Evolutionary conservation across 768 basidiomycete genomes (phyloP).

Genomic region (Auriscalpium microsporum): DNA sequence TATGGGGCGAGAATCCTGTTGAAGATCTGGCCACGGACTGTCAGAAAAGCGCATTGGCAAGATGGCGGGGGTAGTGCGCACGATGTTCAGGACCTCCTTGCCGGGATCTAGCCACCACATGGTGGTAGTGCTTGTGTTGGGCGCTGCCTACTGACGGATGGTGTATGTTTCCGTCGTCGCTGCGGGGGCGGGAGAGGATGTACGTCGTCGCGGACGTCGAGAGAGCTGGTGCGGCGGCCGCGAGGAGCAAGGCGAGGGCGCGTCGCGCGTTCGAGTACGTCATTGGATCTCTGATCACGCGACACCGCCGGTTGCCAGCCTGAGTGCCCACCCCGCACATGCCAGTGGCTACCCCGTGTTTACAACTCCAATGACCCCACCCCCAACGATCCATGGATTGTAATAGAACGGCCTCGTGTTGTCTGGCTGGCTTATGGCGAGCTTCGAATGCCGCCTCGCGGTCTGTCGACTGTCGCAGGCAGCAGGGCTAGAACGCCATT

Average conservation of each 20-base stretch:
- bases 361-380: no score
- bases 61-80: conserved; percentile 27
- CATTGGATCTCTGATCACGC: neutral
- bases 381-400: no score
- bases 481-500: no score
- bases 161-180: neutral
- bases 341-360: no score
- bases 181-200: neutral
- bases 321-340: no score
- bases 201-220: neutral
- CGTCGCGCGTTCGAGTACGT: neutral
- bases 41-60: neutral
- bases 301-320: no score
- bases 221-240: neutral
- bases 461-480: no score
- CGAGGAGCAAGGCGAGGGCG: neutral
- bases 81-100: conserved; percentile 76
- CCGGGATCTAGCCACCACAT: conserved; percentile 91
- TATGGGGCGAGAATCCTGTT: conserved; percentile 91
- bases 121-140: conserved; percentile 14
- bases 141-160: neutral
- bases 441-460: no score
- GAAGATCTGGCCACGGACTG: conserved; percentile 50
- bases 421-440: no score
- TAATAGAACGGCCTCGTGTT: no score